These are phyloP conservation scores for Gaertneriomyces semiglobifer DNA, from an alignment of 192 early-diverging fungal genomes.

Conservation along the genomic window DNA sequence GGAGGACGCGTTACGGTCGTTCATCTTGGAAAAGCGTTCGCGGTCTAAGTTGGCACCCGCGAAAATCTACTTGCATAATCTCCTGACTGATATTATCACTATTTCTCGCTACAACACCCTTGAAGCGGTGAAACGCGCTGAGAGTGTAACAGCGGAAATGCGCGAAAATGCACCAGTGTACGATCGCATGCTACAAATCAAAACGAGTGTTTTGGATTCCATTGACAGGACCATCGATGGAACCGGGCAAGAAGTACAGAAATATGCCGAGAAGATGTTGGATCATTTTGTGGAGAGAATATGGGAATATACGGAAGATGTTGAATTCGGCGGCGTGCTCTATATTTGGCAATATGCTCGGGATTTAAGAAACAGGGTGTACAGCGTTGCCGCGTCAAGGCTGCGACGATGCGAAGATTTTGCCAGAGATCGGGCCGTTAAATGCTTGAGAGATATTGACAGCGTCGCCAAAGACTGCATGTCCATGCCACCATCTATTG, in stretches of 20 bases:
- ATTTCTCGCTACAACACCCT: conserved; percentile 70
- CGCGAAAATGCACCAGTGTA: conserved; percentile 58
- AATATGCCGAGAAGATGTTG: conserved; percentile 31
- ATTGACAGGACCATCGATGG: conserved; percentile 46
- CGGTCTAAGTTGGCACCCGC: conserved; percentile 93
- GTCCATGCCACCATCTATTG: conserved; percentile 34
- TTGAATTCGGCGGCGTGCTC: conserved; percentile 77
- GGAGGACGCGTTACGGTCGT: conserved; percentile 83
- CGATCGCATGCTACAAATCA: conserved; percentile 70
- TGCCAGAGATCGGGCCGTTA: conserved; percentile 33
- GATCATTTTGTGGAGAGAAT: conserved; percentile 62
- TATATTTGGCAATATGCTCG: conserved; percentile 85
- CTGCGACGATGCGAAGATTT: conserved; percentile 40
- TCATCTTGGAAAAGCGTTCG: conserved; percentile 92
- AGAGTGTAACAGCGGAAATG: conserved; percentile 52
- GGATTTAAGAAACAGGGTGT: conserved; percentile 58
- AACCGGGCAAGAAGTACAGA: conserved; percentile 32
- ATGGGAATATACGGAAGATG: conserved; percentile 60
- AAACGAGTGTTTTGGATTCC: conserved; percentile 63
- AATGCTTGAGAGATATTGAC: conserved; percentile 42
- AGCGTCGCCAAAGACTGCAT: conserved; percentile 33
- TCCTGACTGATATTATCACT: conserved; percentile 74
- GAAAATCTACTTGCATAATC: conserved; percentile 82
- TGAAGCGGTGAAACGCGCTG: conserved; percentile 55
- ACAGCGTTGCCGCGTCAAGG: conserved; percentile 38